Conservation (phyloP, 495 filamentous ascomycete species). For the Aspergillus campestris region DNA sequence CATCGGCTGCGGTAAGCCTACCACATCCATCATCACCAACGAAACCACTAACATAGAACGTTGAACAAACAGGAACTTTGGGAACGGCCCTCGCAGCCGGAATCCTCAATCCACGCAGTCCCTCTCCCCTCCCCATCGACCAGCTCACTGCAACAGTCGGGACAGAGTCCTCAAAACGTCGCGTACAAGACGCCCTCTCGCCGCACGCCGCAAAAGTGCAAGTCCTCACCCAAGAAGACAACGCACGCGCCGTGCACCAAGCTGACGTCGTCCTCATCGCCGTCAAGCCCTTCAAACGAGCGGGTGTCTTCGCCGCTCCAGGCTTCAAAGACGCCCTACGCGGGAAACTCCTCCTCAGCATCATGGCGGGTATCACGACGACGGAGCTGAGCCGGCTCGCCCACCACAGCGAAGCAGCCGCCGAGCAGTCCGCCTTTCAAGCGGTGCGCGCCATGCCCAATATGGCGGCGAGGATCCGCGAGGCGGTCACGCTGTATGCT, state of each 20-base stretch:
- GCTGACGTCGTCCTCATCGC: constrained; percentile 15
- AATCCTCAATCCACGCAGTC: too few species aligned
- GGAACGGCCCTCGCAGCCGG: too few species aligned
- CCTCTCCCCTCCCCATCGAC: too few species aligned
- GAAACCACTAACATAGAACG: too few species aligned
- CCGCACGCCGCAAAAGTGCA: too few species aligned
- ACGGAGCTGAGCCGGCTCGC: constrained; percentile 4
- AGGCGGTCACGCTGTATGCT: constrained; percentile 14
- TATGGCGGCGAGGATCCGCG: constrained; percentile 24
- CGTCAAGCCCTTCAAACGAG: constrained; percentile 15
- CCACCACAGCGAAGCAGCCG: neutral
- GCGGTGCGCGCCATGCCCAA: constrained; percentile 21
- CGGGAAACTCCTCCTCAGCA: constrained; percentile 17
- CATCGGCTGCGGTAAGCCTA: too few species aligned
- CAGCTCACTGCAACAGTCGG: too few species aligned
- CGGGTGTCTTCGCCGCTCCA: constrained; percentile 6
- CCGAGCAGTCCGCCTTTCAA: neutral
- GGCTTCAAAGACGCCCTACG: constrained; percentile 11
- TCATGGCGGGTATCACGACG: constrained; percentile 15
- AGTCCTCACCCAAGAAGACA: constrained; percentile 8
- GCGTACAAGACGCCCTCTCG: too few species aligned
- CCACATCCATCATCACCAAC: too few species aligned
- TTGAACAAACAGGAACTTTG: too few species aligned
- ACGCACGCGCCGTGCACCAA: constrained; percentile 12
- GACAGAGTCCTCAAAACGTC: too few species aligned